These are phyloP conservation scores for Rhodamnia argentea DNA, from an alignment of 345 rosid genomes.

Conservation along the genomic window DNA sequence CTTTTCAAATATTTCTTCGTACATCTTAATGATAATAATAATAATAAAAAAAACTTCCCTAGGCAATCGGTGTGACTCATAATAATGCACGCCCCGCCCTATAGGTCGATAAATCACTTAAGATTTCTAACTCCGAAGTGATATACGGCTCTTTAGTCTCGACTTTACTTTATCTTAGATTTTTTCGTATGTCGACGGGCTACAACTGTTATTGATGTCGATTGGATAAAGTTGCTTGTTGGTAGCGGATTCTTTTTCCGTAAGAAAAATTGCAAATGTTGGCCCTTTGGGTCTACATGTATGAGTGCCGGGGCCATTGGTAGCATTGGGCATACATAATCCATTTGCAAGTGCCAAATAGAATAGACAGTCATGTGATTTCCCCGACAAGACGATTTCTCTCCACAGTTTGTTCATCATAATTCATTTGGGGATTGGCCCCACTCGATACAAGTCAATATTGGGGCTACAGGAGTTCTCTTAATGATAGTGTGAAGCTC, in stretches of 20 bases:
- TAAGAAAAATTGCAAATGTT: neutral
- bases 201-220: neutral
- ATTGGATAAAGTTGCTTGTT: neutral
- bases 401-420: slow-evolving; percentile 4
- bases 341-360: neutral
- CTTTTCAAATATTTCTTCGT: neutral
- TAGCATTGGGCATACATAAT: slow-evolving; percentile 1
- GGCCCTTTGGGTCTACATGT: neutral
- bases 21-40: neutral
- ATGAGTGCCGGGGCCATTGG: neutral
- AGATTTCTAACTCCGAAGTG: neutral
- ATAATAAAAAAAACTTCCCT: neutral
- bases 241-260: neutral
- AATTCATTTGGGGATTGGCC: slow-evolving; percentile 1
- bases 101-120: neutral
- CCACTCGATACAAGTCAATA: slow-evolving; percentile 1
- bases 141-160: neutral
- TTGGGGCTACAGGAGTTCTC: neutral
- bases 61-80: neutral
- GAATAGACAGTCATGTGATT: neutral
- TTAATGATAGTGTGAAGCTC: neutral
- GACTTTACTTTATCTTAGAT: neutral
- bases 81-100: neutral
- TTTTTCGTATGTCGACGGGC: neutral
- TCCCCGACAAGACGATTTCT: slow-evolving; percentile 17